Base-by-base conservation (phyloP, 345 rosid genomes). In the Citrus inodora region DNA sequence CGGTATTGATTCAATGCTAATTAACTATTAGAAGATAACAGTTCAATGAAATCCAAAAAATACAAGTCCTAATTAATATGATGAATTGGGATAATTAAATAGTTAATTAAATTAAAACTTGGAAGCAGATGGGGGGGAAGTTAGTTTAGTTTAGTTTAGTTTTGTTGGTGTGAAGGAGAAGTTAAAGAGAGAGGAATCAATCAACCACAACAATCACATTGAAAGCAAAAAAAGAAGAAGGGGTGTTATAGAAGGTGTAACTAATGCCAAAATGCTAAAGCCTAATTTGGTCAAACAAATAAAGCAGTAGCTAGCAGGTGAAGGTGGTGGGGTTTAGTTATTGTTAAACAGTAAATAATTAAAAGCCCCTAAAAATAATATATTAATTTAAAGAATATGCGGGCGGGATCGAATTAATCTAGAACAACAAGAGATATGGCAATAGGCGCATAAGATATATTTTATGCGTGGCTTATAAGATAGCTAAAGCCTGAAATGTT, bases 401-500 rank as follows among this genome's bases (percentile, higher is more conserved):
- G 7, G 5, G 58, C 7, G 7, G 6, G 22, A 17, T 46, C 17
- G 51, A 46, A 46, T 46, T 61, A 61, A 61, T 9, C 27, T 61
- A 25, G 65, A 16, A 27, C 33, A 62, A 13, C 32, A 19, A 28
- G 67, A 63, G 21, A 63, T 28, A 28, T 0, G 9, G 17, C 33
- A 61, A 61, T 32, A 5, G 25, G 27, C 32, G 24, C 11, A 58
- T n/a, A 7, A 8, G 5, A 2, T 58, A 2, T 58, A 65, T 30
- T 21, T 51, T 4, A 76, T 66, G 83, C 86, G 81, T 80, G 76
- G 80, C 81, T 68, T 78, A 32, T 56, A 80, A 83, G 78, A 61
- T 63, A 71, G 32, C 46, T 42, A 33, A 33, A 32, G 14, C 22
- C 2, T 64, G 17, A 25, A 7, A 22, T 25, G 27, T 25, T 0